A percentile compares a stretch with the other conserved stretches of the same genome.
Evolutionary conservation across 2,329 filamentous ascomycete genomes (phyloP).

Genomic region (Colletotrichum viniferum): DNA sequence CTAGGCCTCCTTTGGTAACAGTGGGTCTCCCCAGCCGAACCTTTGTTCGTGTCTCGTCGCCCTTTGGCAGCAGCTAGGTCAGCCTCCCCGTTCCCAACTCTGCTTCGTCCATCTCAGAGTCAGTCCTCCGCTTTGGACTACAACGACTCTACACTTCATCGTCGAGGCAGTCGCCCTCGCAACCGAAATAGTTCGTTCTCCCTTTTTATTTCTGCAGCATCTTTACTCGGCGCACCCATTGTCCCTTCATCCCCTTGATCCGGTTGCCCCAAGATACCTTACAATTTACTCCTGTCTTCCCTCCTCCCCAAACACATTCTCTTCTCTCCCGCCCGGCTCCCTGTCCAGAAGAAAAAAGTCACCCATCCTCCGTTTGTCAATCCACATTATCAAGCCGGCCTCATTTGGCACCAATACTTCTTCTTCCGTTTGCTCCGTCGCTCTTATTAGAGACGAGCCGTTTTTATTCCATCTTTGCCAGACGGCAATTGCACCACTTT

Average conservation of each 20-base stretch:
- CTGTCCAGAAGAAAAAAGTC: neutral
- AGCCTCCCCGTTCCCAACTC: neutral
- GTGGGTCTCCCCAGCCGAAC: conserved; percentile 6
- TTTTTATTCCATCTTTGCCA: conserved; percentile 16
- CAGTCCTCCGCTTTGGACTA: conserved; percentile 10
- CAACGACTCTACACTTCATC: conserved; percentile 14
- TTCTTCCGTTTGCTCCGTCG: conserved; percentile 13
- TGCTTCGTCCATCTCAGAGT: conserved; percentile 16
- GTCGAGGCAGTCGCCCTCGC: conserved; percentile 19
- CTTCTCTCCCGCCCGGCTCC: conserved; percentile 6
- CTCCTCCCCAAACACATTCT: neutral
- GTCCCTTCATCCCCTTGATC: conserved; percentile 8
- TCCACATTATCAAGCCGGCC: neutral
- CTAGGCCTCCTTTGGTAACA: neutral
- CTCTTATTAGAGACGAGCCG: neutral
- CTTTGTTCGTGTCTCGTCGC: conserved; percentile 21
- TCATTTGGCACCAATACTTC: conserved; percentile 5
- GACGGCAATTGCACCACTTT: conserved; percentile 18
- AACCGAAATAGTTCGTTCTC: conserved; percentile 24
- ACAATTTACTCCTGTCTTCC: neutral
- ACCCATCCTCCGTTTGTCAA: conserved; percentile 16
- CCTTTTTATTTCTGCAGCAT: conserved; percentile 19
- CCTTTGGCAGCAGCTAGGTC: neutral
- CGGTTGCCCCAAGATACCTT: neutral
- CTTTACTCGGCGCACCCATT: conserved; percentile 17